These are phyloP conservation scores for Acacia acuminata DNA, from an alignment of 306 rosid genomes.

Conservation along the genomic window DNA sequence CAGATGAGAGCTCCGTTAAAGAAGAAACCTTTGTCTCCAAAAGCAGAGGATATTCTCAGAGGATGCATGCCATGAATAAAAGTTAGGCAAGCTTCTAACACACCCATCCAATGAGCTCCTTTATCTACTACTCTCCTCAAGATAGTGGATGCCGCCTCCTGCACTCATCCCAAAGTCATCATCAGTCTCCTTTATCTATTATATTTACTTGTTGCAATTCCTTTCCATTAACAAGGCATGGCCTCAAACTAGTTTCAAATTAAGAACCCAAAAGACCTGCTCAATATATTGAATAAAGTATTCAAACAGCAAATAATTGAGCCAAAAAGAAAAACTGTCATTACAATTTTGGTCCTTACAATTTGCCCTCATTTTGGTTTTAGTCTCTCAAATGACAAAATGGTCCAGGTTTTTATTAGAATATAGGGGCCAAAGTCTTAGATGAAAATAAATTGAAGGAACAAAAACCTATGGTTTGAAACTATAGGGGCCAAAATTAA, in stretches of 20 bases:
- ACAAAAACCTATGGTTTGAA: too few species aligned
- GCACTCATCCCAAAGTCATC: constrained; percentile 36
- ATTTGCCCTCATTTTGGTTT: too few species aligned
- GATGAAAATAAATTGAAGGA: too few species aligned
- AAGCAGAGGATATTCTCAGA: constrained; percentile 44
- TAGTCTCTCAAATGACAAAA: too few species aligned
- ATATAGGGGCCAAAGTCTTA: too few species aligned
- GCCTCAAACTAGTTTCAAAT: background rate
- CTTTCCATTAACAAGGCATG: background rate
- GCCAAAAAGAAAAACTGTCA: background rate
- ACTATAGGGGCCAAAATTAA: too few species aligned
- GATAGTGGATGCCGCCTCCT: constrained; percentile 92
- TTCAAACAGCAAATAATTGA: background rate
- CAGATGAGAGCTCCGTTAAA: constrained; percentile 37
- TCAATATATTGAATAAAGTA: background rate
- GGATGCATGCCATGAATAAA: constrained; percentile 55
- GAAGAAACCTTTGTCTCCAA: constrained; percentile 32
- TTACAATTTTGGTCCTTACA: too few species aligned
- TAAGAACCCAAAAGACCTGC: background rate
- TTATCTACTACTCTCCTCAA: constrained; percentile 49
- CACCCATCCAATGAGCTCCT: constrained; percentile 43
- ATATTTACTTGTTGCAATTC: background rate
- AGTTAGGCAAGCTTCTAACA: constrained; percentile 56
- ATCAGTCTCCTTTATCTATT: background rate
- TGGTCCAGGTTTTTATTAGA: too few species aligned